Percentiles rank a stretch among this genome's conserved stretches.
These are phyloP conservation scores for Exobasidium cylindrosporum DNA, from an alignment of 1,284 basidiomycete species.

Conservation along the genomic window DNA sequence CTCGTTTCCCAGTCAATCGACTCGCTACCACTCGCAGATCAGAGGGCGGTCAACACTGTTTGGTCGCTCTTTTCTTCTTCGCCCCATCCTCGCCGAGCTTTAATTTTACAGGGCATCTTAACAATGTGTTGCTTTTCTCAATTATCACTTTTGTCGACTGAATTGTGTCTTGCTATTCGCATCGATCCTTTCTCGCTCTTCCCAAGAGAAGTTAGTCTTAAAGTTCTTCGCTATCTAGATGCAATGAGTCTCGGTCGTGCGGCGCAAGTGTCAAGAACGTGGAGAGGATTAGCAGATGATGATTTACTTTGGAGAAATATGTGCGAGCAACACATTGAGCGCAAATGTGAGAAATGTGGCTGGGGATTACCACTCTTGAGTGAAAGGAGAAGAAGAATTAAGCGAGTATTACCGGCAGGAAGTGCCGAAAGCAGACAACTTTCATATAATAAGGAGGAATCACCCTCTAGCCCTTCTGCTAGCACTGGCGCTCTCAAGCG, in stretches of 20 bases:
- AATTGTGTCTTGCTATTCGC: constrained; percentile 84
- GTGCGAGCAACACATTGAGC: constrained; percentile 97
- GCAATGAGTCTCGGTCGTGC: constrained; percentile 92
- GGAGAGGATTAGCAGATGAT: constrained; percentile 89
- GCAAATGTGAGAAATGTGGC: constrained; percentile 94
- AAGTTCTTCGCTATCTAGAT: constrained; percentile 86
- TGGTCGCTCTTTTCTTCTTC: constrained; percentile 98
- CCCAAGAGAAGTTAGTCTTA: constrained; percentile 85
- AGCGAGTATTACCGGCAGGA: constrained; percentile 29
- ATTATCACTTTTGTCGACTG: constrained; percentile 91
- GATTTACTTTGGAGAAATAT: constrained; percentile 93
- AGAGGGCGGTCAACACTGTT: constrained; percentile 83
- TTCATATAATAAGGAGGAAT: constrained; percentile 1
- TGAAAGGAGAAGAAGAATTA: constrained; percentile 65
- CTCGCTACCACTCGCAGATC: constrained; percentile 79
- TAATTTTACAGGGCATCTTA: constrained; percentile 92
- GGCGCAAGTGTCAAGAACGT: constrained; percentile 83
- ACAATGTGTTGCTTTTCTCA: constrained; percentile 99
- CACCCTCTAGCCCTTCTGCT: not conserved
- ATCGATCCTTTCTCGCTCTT: constrained; percentile 84
- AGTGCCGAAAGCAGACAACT: constrained; percentile 28
- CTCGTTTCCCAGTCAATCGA: constrained; percentile 73
- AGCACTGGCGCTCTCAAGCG: constrained; percentile 44
- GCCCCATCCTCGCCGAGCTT: constrained; percentile 79
- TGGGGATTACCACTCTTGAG: constrained; percentile 88